These are phyloP conservation scores for Trichoderma sp. DNA, from an alignment of 2,329 filamentous ascomycete species.

Conservation along the genomic window DNA sequence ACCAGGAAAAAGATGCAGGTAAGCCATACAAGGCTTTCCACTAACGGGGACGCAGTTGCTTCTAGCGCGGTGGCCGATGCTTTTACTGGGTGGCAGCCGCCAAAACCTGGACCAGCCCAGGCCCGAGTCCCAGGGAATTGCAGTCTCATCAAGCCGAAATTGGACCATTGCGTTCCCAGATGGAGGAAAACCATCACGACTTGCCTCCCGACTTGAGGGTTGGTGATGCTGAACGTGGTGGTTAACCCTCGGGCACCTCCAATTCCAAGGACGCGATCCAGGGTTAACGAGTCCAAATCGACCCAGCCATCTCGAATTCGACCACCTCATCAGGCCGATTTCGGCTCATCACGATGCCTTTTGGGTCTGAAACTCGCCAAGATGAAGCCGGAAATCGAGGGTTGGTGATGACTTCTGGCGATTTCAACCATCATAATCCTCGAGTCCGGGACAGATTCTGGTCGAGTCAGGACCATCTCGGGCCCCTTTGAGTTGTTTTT, in stretches of 20 bases:
- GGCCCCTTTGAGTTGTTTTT: neutral
- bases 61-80: conserved; percentile 11
- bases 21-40: neutral
- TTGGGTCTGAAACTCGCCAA: neutral
- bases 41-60: conserved; percentile 1
- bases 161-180: neutral
- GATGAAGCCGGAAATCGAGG: neutral
- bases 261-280: neutral
- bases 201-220: neutral
- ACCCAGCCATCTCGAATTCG: neutral
- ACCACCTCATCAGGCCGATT: neutral
- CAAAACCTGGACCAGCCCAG: neutral
- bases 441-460: neutral
- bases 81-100: neutral
- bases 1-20: neutral
- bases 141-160: conserved; percentile 8
- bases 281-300: neutral
- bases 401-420: neutral
- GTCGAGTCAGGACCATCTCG: neutral
- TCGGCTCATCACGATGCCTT: neutral
- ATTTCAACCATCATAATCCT: neutral
- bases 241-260: neutral
- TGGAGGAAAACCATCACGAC: neutral
- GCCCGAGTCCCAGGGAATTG: neutral
- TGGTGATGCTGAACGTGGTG: neutral